These are phyloP conservation scores for Colletotrichum sp. DNA, from an alignment of 2,329 filamentous ascomycete species.

Conservation along the genomic window DNA sequence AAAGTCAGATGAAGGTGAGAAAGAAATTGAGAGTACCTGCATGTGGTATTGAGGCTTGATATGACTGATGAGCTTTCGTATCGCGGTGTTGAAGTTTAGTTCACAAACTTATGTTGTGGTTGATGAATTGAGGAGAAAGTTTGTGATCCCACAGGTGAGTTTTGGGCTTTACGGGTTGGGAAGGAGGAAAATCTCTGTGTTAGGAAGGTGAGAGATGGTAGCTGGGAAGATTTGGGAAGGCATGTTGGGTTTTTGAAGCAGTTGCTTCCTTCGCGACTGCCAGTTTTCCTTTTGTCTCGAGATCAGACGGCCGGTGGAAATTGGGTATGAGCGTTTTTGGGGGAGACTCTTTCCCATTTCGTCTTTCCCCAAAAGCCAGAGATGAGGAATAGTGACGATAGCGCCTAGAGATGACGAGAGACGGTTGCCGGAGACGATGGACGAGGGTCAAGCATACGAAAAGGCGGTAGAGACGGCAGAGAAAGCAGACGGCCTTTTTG, in stretches of 20 bases:
- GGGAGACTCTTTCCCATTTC: not conserved
- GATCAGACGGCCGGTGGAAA: not conserved
- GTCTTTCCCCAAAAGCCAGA: not conserved
- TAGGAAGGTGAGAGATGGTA: not conserved
- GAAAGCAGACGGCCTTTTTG: not conserved
- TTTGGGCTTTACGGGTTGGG: not conserved
- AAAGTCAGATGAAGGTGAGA: not conserved
- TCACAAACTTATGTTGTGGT: not conserved
- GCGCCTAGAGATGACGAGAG: not conserved
- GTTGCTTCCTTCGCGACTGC: not conserved
- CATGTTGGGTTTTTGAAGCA: not conserved
- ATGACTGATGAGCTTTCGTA: not conserved
- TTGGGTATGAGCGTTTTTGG: not conserved
- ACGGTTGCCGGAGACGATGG: not conserved
- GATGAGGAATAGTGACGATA: not conserved
- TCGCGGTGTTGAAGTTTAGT: not conserved
- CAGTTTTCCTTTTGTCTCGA: not conserved
- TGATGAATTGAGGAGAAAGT: not conserved
- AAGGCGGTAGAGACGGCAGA: not conserved
- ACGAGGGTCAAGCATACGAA: not conserved
- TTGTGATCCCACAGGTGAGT: not conserved
- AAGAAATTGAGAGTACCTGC: not conserved
- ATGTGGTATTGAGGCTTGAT: not conserved
- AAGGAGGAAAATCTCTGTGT: not conserved
- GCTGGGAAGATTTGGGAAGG: not conserved